Conservation (phyloP, 2,329 filamentous ascomycete genomes). For the Trichoderma arundinaceum region DNA sequence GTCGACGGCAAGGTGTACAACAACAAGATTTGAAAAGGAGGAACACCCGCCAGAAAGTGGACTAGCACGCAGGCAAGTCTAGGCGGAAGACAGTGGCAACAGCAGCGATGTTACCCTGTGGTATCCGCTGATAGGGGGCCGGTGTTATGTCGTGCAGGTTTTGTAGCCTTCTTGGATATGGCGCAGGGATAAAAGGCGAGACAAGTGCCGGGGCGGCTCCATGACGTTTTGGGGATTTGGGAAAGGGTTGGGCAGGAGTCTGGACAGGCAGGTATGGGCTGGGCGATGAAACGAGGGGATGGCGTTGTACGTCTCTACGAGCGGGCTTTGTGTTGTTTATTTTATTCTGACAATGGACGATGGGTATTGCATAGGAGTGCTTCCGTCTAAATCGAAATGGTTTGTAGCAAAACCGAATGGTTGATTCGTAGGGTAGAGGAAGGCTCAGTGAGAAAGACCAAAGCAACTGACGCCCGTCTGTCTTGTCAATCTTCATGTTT, state of each 20-base stretch:
- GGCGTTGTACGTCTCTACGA: constrained; percentile 13
- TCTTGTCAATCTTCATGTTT: not conserved
- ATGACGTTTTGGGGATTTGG: constrained; percentile 2
- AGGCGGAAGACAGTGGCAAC: not conserved
- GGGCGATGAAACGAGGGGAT: constrained; percentile 10
- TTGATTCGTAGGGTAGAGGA: not conserved
- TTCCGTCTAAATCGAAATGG: not conserved
- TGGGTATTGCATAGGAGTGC: not conserved
- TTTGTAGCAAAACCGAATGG: not conserved
- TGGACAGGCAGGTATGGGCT: not conserved
- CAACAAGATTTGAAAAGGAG: constrained; percentile 44
- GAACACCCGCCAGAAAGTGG: not conserved
- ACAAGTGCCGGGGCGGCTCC: not conserved
- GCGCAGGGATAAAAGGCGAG: not conserved
- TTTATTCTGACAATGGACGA: not conserved
- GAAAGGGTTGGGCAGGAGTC: constrained; percentile 10
- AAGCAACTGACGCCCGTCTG: not conserved
- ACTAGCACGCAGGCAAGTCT: not conserved
- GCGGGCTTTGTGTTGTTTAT: not conserved
- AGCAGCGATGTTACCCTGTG: not conserved
- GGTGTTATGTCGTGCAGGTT: not conserved
- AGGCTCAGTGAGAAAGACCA: not conserved
- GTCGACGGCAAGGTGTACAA: constrained; percentile 54
- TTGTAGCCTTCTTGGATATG: not conserved
- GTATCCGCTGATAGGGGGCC: not conserved